phyloP scores from a whole-genome alignment of 768 basidiomycete species.

The Lactarius trivialis region DNA sequence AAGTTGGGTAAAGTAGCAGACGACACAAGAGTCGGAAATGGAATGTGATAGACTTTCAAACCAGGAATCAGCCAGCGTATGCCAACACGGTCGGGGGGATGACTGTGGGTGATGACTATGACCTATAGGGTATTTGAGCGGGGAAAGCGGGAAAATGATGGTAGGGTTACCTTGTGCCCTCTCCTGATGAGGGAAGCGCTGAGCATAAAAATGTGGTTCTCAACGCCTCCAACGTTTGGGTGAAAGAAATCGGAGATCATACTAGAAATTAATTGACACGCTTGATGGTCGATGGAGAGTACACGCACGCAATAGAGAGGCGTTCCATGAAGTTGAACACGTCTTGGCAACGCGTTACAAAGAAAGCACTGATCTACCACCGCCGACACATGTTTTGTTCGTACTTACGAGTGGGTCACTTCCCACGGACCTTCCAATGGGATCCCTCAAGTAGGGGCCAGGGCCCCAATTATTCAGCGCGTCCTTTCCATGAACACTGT shows the following conservation, averaged over 20 bases:
- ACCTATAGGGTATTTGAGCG: slow-evolving; percentile 45
- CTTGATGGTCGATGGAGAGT: background rate
- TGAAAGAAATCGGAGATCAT: slow-evolving; percentile 98
- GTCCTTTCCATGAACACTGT: slow-evolving; percentile 22
- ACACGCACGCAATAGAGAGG: slow-evolving; percentile 15
- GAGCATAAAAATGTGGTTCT: slow-evolving; percentile 93
- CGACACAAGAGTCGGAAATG: slow-evolving; percentile 81
- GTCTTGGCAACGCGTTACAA: background rate
- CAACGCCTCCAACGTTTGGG: slow-evolving; percentile 90
- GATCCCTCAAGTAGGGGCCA: slow-evolving; percentile 1
- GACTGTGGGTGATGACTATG: slow-evolving; percentile 90
- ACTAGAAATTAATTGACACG: slow-evolving; percentile 34
- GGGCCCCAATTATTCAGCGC: background rate
- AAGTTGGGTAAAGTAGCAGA: slow-evolving; percentile 94
- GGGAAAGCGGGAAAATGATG: background rate
- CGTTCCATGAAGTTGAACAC: background rate
- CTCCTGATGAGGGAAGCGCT: slow-evolving; percentile 71
- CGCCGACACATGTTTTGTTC: background rate
- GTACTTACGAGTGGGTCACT: slow-evolving; percentile 14
- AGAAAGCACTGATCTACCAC: background rate
- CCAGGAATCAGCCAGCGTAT: slow-evolving; percentile 82
- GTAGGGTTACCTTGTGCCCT: slow-evolving; percentile 67
- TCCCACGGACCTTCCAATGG: background rate
- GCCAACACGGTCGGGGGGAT: slow-evolving; percentile 78
- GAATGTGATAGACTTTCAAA: slow-evolving; percentile 93